A percentile compares a stretch with the other conserved stretches of the same genome.
phyloP scores from a whole-genome alignment of 2,329 filamentous ascomycete genomes.

The Hypoxylon sp. region DNA sequence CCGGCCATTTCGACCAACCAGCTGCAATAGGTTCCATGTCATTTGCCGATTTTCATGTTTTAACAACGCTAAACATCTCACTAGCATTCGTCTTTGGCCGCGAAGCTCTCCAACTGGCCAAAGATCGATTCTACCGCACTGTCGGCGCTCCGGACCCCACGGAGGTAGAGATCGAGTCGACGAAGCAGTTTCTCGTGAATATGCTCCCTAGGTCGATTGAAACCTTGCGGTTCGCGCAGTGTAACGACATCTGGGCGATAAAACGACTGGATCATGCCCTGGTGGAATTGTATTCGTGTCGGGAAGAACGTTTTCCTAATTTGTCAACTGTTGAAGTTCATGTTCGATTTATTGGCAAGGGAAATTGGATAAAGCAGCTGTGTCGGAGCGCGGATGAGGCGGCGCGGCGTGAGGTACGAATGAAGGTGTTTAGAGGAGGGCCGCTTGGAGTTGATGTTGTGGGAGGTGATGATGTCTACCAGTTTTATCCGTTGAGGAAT shows the following conservation, averaged over 20 bases:
- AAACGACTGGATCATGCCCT: neutral
- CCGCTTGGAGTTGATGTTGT: neutral
- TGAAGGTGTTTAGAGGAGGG: neutral
- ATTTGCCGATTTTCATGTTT: neutral
- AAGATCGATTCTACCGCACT: neutral
- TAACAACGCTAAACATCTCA: neutral
- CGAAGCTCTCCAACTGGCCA: neutral
- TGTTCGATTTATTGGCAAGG: neutral
- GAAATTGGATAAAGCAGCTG: neutral
- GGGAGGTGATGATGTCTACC: neutral
- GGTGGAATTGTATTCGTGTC: neutral
- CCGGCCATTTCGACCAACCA: neutral
- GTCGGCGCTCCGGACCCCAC: neutral
- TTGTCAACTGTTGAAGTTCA: neutral
- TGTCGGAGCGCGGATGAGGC: neutral
- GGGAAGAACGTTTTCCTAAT: neutral
- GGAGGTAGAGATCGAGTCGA: neutral
- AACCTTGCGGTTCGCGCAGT: neutral
- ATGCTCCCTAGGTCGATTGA: neutral
- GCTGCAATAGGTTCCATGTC: neutral
- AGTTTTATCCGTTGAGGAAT: neutral
- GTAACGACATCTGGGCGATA: neutral
- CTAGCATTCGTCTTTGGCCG: neutral
- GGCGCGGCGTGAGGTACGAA: too few species aligned
- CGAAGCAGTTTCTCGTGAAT: neutral